Evolutionary conservation across 768 basidiomycete genomes (phyloP).

Genomic region (Xerocomellus dryophilus): DNA sequence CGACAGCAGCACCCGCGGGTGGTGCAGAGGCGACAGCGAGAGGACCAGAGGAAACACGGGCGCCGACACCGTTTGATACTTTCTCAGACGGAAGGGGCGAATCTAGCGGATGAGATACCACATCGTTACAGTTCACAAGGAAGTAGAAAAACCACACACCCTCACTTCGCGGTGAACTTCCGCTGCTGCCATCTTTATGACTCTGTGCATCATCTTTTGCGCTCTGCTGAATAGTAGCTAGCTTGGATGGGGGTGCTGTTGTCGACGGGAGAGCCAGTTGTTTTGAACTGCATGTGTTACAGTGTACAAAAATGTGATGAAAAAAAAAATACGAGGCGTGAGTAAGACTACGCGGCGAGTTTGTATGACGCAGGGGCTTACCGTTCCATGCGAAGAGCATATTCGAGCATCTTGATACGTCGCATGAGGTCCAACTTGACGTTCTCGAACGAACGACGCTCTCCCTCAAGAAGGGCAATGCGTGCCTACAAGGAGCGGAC

Average conservation of each 20-base stretch:
- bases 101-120: slow-evolving; percentile 43
- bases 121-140: not conserved
- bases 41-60: slow-evolving; percentile 51
- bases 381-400: slow-evolving; percentile 95
- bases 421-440: slow-evolving; percentile 93
- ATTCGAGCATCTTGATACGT: slow-evolving; percentile 99
- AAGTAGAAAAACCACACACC: slow-evolving; percentile 41
- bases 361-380: slow-evolving; percentile 37
- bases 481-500: slow-evolving; percentile 60
- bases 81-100: slow-evolving; percentile 72
- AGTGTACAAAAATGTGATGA: slow-evolving; percentile 31
- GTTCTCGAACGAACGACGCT: slow-evolving; percentile 95
- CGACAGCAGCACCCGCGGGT: slow-evolving; percentile 46
- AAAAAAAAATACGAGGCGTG: slow-evolving; percentile 27
- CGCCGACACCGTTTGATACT: slow-evolving; percentile 56
- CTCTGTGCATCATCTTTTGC: slow-evolving; percentile 72
- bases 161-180: slow-evolving; percentile 84
- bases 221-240: slow-evolving; percentile 55
- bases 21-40: slow-evolving; percentile 19
- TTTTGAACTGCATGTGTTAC: slow-evolving; percentile 57
- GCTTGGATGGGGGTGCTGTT: slow-evolving; percentile 62
- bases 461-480: slow-evolving; percentile 95
- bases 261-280: slow-evolving; percentile 60
- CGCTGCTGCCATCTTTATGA: slow-evolving; percentile 76
- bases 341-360: slow-evolving; percentile 1